phyloP scores from a whole-genome alignment of 2,329 filamentous ascomycete genomes.

The Verticillium nubilum region DNA sequence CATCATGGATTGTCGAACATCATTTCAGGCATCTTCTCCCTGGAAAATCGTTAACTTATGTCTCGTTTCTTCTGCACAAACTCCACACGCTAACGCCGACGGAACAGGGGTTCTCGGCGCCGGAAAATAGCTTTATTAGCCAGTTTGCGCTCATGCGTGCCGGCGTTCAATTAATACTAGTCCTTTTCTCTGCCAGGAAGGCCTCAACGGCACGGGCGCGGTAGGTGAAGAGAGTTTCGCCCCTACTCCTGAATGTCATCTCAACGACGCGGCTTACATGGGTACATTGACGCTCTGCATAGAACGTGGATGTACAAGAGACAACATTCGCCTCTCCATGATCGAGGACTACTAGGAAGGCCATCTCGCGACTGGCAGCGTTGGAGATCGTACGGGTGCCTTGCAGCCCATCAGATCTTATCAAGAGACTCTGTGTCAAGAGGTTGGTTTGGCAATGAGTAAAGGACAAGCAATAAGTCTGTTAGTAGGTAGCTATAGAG shows the following conservation, averaged over 20 bases:
- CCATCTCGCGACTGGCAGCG: slow-evolving; percentile 20
- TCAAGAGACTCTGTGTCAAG: slow-evolving; percentile 11
- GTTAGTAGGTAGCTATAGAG: too few species aligned
- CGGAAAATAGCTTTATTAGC: slow-evolving; percentile 28
- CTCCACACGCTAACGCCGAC: slow-evolving; percentile 4
- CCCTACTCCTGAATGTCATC: slow-evolving; percentile 20
- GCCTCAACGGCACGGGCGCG: slow-evolving; percentile 16
- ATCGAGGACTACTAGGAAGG: slow-evolving; percentile 22
- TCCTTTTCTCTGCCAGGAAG: slow-evolving; percentile 21
- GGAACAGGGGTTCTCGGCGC: slow-evolving; percentile 25
- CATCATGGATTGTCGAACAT: too few species aligned
- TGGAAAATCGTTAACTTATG: neutral
- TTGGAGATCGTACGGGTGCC: slow-evolving; percentile 14
- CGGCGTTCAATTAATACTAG: slow-evolving; percentile 20
- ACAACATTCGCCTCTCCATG: slow-evolving; percentile 5
- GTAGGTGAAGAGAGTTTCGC: slow-evolving; percentile 10
- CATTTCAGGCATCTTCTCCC: neutral
- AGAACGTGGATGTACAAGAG: slow-evolving; percentile 20
- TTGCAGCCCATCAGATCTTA: slow-evolving; percentile 21
- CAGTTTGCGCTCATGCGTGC: slow-evolving; percentile 28
- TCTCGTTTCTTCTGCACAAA: neutral
- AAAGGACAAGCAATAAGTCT: too few species aligned
- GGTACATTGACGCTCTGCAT: slow-evolving; percentile 28
- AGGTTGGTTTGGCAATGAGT: too few species aligned
- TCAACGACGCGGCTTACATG: slow-evolving; percentile 21